phyloP scores from a whole-genome alignment of 2,329 filamentous ascomycete species.

The Pyrenochaeta sp. region DNA sequence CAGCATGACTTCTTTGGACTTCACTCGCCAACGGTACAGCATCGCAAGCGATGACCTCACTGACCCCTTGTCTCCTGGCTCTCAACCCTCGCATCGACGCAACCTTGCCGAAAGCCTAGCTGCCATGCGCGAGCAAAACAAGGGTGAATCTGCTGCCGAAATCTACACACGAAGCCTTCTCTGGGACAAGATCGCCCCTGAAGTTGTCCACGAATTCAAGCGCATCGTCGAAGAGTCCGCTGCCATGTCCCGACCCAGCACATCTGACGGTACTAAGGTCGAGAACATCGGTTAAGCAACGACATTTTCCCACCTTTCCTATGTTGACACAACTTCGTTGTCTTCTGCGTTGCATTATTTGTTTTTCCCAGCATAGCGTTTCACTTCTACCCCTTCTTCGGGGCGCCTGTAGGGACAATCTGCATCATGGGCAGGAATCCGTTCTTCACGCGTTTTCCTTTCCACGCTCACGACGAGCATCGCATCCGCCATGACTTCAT shows the following conservation, averaged over 20 bases:
- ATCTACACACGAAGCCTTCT: conserved; percentile 92
- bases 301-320: conserved; percentile 26
- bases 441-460: conserved; percentile 25
- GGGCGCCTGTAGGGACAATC: conserved; percentile 41
- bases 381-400: conserved; percentile 36
- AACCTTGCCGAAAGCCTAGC: conserved; percentile 83
- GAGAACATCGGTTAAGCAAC: conserved; percentile 39
- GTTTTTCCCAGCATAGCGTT: conserved; percentile 44
- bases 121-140: conserved; percentile 75
- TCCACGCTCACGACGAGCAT: conserved; percentile 30
- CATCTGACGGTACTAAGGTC: conserved; percentile 43
- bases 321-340: conserved; percentile 22
- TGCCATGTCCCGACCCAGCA: conserved; percentile 45
- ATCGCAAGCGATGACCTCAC: conserved; percentile 58
- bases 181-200: conserved; percentile 91
- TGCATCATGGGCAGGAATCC: conserved; percentile 45
- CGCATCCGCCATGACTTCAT: conserved; percentile 29
- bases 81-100: conserved; percentile 66
- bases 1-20: conserved; percentile 78
- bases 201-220: conserved; percentile 91
- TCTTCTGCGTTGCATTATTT: conserved; percentile 38
- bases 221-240: conserved; percentile 84
- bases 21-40: conserved; percentile 62
- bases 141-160: conserved; percentile 77
- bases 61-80: conserved; percentile 48